These are phyloP conservation scores for Aspergillus awamori DNA, from an alignment of 2,329 filamentous ascomycete genomes.

Conservation along the genomic window DNA sequence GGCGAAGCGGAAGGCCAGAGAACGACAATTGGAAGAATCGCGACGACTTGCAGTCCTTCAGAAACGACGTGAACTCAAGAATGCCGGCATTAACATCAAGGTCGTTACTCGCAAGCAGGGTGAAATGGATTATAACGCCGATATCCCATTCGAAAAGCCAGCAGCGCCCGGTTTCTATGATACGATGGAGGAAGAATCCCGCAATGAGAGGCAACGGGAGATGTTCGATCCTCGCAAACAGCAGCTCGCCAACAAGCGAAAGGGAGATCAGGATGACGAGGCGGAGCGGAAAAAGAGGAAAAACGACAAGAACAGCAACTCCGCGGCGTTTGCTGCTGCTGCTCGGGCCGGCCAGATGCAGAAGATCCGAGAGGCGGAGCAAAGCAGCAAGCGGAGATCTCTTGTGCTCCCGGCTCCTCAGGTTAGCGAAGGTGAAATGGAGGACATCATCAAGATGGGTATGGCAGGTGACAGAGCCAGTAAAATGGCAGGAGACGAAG, in stretches of 20 bases:
- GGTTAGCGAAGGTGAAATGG: slow-evolving; percentile 87
- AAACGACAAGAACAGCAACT: slow-evolving; percentile 79
- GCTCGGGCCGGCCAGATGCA: slow-evolving; percentile 93
- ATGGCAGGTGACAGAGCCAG: slow-evolving; percentile 88
- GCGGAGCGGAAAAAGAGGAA: slow-evolving; percentile 81
- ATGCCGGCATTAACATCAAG: slow-evolving; percentile 97
- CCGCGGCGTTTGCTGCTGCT: slow-evolving; percentile 80
- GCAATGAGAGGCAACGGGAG: slow-evolving; percentile 81
- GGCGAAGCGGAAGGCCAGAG: slow-evolving; percentile 94
- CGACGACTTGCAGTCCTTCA: slow-evolving; percentile 85
- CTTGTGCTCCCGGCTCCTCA: slow-evolving; percentile 87
- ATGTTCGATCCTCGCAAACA: slow-evolving; percentile 92
- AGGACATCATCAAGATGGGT: slow-evolving; percentile 99
- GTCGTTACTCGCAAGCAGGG: slow-evolving; percentile 88
- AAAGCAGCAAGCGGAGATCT: slow-evolving; percentile 86
- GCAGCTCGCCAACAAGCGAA: slow-evolving; percentile 87
- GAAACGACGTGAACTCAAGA: slow-evolving; percentile 95
- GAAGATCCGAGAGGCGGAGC: slow-evolving; percentile 91
- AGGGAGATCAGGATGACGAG: slow-evolving; percentile 84
- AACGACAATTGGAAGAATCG: slow-evolving; percentile 93
- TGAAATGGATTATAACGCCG: slow-evolving; percentile 99
- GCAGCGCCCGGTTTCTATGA: slow-evolving; percentile 90
- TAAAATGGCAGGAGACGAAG: slow-evolving; percentile 71
- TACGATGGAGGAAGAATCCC: slow-evolving; percentile 76
- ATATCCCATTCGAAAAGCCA: slow-evolving; percentile 96